Conservation (phyloP, 2,329 filamentous ascomycete genomes). For the Calonectria montana region DNA sequence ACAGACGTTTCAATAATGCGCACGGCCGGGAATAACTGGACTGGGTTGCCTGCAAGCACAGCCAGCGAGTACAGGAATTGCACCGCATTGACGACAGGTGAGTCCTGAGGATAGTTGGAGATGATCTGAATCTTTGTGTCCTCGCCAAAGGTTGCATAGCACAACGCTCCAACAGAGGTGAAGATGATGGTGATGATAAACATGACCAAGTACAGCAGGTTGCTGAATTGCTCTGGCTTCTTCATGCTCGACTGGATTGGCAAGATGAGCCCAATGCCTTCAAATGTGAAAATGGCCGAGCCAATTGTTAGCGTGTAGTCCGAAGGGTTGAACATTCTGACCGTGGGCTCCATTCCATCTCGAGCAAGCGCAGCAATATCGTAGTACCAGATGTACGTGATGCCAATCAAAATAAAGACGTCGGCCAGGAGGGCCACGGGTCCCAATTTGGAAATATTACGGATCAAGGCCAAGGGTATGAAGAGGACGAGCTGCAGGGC, state of each 20-base stretch:
- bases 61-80: conserved; percentile 81
- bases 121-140: conserved; percentile 79
- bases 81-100: conserved; percentile 78
- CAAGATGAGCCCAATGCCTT: conserved; percentile 81
- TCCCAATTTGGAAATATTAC: conserved; percentile 80
- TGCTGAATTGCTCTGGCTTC: conserved; percentile 74
- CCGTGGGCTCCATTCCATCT: conserved; percentile 68
- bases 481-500: conserved; percentile 73
- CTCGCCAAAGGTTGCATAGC: conserved; percentile 79
- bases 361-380: conserved; percentile 68
- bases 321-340: conserved; percentile 76
- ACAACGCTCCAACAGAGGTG: conserved; percentile 77
- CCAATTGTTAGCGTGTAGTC: conserved; percentile 79
- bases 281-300: conserved; percentile 81
- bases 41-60: conserved; percentile 78
- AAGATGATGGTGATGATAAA: conserved; percentile 78
- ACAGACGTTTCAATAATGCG: conserved; percentile 77
- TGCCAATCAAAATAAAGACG: conserved; percentile 76
- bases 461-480: conserved; percentile 75
- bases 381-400: conserved; percentile 80
- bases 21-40: conserved; percentile 80
- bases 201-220: conserved; percentile 77
- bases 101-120: conserved; percentile 78
- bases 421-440: conserved; percentile 77
- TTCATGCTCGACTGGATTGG: conserved; percentile 83